Evolutionary conservation across 2,329 filamentous ascomycete species (phyloP), one percentile per base, ranked within the genome.

Genomic region (Aspergillus sp.): DNA sequence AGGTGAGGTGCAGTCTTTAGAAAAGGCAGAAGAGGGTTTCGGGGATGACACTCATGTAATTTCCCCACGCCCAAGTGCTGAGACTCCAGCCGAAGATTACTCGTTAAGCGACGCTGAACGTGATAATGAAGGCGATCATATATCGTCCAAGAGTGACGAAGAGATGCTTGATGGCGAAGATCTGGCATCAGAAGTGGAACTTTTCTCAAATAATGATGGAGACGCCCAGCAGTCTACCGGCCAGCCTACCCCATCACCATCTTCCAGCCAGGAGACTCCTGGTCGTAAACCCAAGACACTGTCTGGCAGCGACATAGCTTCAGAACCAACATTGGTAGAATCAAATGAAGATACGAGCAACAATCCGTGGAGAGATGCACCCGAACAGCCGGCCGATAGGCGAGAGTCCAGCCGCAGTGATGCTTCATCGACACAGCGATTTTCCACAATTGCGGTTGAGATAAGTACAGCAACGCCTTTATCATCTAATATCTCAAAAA

Each of bases 171-270:
- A 41, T n/a, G 52, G 51, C 10, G 47, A 50, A n/a, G 47, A 28
- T n/a, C 28, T 50, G 13, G 9, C 25, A 30, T 50, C 47, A 17
- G 47, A 50, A 15, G 51, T 63, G 8, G 28, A 58, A 17, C 17
- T 60, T 19, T 63, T 63, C n/a, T 55, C 61, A 12, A 57, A 62
- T 19, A 47, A 55, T 23, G 39, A 21, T 17, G 13, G 19, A 17
- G 17, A 32, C 28, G 1, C 25, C n/a, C n/a, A 21, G 2, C n/a
- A 30, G 4, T 3, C 32, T 9, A 25, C 23, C 23, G 5, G 2
- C 30, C 21, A 13, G n/a, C 13, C 38, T 23, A 41, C 41, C 13
- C 49, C 53, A 25, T 41, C 53, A 4, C 39, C 25, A 30, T 25
- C 30, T 13, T 36, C 52, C 52, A 21, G 25, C 2, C 30, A 57